Base-by-base conservation (phyloP, 805 yeast species). In the Kodamaea fukazawae region DNA sequence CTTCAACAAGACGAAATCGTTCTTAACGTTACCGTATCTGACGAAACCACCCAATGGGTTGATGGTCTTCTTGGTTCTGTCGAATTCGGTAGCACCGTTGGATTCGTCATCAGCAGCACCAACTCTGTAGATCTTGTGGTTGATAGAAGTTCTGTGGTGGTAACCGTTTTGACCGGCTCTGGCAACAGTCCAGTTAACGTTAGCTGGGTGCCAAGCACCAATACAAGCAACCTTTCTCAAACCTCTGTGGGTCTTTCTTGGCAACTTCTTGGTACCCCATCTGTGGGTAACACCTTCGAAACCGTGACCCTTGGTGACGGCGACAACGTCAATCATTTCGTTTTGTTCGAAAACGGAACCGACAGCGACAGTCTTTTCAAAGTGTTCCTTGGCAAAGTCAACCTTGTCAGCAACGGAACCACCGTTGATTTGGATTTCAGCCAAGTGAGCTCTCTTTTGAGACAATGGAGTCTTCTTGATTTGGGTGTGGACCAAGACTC, bases 141-240 rank as follows among this genome's bases (percentile, higher is more conserved):
- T 95, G 75, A 91, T 86, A 57, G 99, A 93, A 67, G 99, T 93
- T 86, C 99, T 91, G 93, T 89, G 96, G 79, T 93, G 99, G 96
- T 86, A 93, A 87, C 99, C 99, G 80, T 83, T 87, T 83, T 93
- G 99, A 91, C 99, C 99, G 68, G 99, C 96, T 78, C 99, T 88
- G 66, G 99, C 98, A 76, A 93, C 99, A 69, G 98, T 87, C 96
- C 96, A 91, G 76, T 82, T 79, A 73, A 93, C 99, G 83, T 47
- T 96, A 80, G 96, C 84, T 75, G 99, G 99, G 81, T 93, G 99
- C 99, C 99, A 93, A 71, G 99, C 97, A 84, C 99, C 99, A 69
- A 93, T 93, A 88, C 99, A 93, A 70, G 99, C 99, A 78, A 93
- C 99, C 88, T 93, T 93, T 85, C 99, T 89, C 73, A 91, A 81